Conservation (phyloP, 2,329 filamentous ascomycete genomes). For the Aureobasidium sp. region DNA sequence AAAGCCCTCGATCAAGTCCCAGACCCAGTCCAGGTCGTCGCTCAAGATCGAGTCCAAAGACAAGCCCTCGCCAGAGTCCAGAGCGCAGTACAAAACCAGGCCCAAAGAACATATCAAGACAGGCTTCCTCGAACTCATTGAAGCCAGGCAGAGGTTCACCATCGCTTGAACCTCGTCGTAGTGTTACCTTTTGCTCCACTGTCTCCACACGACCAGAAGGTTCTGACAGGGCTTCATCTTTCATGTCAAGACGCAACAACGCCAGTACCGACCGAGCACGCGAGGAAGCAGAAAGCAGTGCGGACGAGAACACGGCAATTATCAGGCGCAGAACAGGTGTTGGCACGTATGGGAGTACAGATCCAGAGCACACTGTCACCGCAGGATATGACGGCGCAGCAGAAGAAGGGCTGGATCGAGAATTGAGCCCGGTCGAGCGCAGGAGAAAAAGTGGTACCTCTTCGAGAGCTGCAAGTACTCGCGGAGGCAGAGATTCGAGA, state of each 20-base stretch:
- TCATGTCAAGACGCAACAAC: constrained; percentile 8
- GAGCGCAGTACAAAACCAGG: background rate
- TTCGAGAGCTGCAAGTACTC: background rate
- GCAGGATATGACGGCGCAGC: constrained; percentile 17
- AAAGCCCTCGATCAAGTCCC: background rate
- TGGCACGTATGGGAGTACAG: constrained; percentile 7
- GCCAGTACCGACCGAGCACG: constrained; percentile 9
- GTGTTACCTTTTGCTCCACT: constrained; percentile 18
- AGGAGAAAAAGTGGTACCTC: constrained; percentile 4
- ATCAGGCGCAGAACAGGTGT: constrained; percentile 19
- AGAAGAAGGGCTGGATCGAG: constrained; percentile 14
- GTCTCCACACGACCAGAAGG: constrained; percentile 13
- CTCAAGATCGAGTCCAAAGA: background rate
- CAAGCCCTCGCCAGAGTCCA: constrained; percentile 4
- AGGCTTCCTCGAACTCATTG: background rate
- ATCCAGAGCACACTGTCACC: background rate
- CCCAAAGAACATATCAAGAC: background rate
- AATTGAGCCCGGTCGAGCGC: constrained; percentile 1
- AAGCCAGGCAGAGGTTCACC: background rate
- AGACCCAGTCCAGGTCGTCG: background rate
- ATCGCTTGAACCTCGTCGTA: constrained; percentile 13
- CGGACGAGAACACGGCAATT: constrained; percentile 36
- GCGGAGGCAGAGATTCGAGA: background rate
- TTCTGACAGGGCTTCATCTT: constrained; percentile 9
- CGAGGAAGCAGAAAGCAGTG: constrained; percentile 25